phyloP scores from a whole-genome alignment of 495 filamentous ascomycete genomes.

The Neurospora sp. region DNA sequence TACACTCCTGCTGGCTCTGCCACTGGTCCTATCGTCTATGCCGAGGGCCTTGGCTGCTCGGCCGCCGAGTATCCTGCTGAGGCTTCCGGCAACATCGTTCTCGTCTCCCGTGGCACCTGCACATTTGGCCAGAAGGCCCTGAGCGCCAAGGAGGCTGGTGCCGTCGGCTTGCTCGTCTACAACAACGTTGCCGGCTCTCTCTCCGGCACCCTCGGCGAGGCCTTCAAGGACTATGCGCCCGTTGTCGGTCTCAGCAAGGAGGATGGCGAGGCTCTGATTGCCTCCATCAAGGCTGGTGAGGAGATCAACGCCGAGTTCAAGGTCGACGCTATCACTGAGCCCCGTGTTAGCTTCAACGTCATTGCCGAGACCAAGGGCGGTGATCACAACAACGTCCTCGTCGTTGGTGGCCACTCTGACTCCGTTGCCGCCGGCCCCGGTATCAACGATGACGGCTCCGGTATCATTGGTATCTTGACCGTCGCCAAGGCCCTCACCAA shows the following conservation, averaged over 20 bases:
- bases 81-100: constrained; percentile 47
- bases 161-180: constrained; percentile 51
- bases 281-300: constrained; percentile 25
- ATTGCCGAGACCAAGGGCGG: constrained; percentile 56
- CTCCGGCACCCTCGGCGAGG: constrained; percentile 44
- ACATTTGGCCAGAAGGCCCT: constrained; percentile 50
- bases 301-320: constrained; percentile 10
- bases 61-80: constrained; percentile 44
- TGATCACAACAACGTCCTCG: constrained; percentile 52
- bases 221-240: constrained; percentile 38
- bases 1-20: constrained; percentile 37
- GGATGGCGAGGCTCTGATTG: constrained; percentile 40
- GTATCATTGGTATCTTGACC: constrained; percentile 52
- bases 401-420: constrained; percentile 58
- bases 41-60: constrained; percentile 47
- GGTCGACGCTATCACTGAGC: constrained; percentile 33
- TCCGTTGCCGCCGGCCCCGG: constrained; percentile 54
- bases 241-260: constrained; percentile 43
- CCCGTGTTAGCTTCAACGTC: constrained; percentile 52
- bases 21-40: constrained; percentile 31
- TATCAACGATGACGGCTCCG: constrained; percentile 43
- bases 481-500: constrained; percentile 49
- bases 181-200: constrained; percentile 50
- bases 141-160: constrained; percentile 49
- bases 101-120: constrained; percentile 54